Evolutionary conservation across 805 yeast genomes (phyloP), one percentile per base, ranked within the genome.

Genomic region (Hanseniaspora valbyensis): DNA sequence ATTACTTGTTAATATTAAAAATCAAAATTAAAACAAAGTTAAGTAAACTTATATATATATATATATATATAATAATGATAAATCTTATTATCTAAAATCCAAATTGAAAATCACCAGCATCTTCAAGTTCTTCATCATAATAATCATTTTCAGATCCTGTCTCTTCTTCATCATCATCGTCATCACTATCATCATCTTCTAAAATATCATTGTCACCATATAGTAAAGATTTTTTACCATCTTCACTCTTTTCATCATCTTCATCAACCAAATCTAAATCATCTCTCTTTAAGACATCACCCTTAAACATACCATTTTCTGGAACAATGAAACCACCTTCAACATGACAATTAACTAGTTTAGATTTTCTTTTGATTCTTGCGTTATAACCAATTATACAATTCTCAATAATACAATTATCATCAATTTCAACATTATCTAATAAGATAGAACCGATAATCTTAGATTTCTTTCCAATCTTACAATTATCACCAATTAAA

Each of bases 391-490:
- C 98, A 46, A 92, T 70, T 18, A 90, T 80, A 67, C 95, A 86
- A 67, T 90, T 92, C 64, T 92, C 98, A 54, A 72, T 52, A 2
- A 66, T 61, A 42, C 76, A 81, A 57, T 85, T 96, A 63, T 90
- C 95, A 42, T 78, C 95, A 33, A 92, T 68, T 0, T 66, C 66
- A 21, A 81, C 94, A 46, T 77, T 76, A 59, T 83, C 83, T 45
- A 87, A 69, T 4, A 92, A 60, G 13, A 92, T 78, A 57, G 89
- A 87, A 1, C 95, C 97, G 1, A 88, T 83, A 52, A 92, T 74
- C 57, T 92, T 80, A 65, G 95, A 90, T 54, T 87, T 77, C 60
- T 79, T 81, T 34, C 98, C 98, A 48, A 94, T 78, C 16, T 56
- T 68, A 66, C 95, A 85, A 57, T 76, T 73, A 10, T 71, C 65